Evolutionary conservation across 2,329 filamentous ascomycete species (phyloP).

Genomic region (Penicillium sp.): DNA sequence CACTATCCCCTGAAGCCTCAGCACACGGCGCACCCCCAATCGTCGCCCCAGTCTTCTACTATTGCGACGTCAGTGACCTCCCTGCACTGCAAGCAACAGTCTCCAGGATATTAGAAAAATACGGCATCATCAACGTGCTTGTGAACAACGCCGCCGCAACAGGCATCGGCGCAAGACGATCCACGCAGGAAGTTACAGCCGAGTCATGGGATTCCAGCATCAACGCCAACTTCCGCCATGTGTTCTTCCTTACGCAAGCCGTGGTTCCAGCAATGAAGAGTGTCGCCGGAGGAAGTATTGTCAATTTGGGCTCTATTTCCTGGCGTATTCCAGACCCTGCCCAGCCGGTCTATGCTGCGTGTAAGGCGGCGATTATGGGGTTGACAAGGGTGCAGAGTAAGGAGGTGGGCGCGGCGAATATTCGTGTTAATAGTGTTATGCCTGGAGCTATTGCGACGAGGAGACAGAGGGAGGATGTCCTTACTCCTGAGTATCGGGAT

Average conservation of each 20-base stretch:
- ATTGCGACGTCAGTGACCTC: constrained; percentile 45
- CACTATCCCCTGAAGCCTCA: neutral
- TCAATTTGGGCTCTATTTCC: constrained; percentile 42
- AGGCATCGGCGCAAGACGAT: constrained; percentile 12
- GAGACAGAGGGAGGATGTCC: constrained; percentile 43
- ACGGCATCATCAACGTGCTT: constrained; percentile 30
- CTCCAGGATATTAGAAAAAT: constrained; percentile 27
- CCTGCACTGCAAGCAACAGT: constrained; percentile 25
- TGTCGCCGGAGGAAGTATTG: constrained; percentile 33
- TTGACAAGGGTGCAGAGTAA: constrained; percentile 39
- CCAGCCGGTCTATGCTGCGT: constrained; percentile 37
- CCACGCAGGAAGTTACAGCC: constrained; percentile 33
- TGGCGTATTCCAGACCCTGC: constrained; percentile 34
- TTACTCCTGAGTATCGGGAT: constrained; percentile 40
- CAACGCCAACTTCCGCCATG: constrained; percentile 45
- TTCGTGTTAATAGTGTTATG: constrained; percentile 50
- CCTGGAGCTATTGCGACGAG: constrained; percentile 48
- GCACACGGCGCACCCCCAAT: neutral
- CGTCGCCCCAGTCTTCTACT: constrained; percentile 36
- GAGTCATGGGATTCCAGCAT: constrained; percentile 45
- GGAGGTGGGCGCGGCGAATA: constrained; percentile 36
- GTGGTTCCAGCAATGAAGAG: constrained; percentile 36
- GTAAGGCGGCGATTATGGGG: constrained; percentile 40
- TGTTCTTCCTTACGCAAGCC: constrained; percentile 43
- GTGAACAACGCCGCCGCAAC: constrained; percentile 37